Percentiles rank a stretch among this genome's conserved stretches.
Conservation (phyloP, 177 flowering plant genomes). For the Vitis hybrid region DNA sequence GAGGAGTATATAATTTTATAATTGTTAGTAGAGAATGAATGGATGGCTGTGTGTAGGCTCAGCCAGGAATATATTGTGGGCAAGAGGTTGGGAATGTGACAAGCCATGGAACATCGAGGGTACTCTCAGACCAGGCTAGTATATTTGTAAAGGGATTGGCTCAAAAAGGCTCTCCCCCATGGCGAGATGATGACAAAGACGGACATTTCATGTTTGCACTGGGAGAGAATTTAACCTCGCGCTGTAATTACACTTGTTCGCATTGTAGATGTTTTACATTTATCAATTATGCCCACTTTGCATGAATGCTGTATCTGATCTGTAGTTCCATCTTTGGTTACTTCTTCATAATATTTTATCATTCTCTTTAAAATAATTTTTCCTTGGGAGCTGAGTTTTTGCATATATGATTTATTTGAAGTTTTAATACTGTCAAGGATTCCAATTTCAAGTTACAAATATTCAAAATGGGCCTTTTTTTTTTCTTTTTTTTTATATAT, state of each 20-base stretch:
- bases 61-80: constrained; percentile 69
- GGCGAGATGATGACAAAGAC: constrained; percentile 88
- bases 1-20: constrained; percentile 11
- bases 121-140: constrained; percentile 58
- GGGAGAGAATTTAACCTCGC: constrained; percentile 79
- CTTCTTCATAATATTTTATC: too few species aligned
- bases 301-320: too few species aligned
- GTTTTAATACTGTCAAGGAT: neutral
- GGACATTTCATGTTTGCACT: constrained; percentile 82
- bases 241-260: constrained; percentile 67
- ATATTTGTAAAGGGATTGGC: constrained; percentile 64
- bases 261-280: constrained; percentile 8
- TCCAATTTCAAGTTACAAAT: neutral
- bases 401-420: too few species aligned
- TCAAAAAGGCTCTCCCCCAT: constrained; percentile 86
- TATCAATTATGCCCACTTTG: neutral
- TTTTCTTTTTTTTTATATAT: too few species aligned
- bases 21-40: constrained; percentile 45
- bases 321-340: neutral
- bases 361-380: neutral
- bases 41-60: constrained; percentile 95
- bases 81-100: constrained; percentile 83
- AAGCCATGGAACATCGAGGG: constrained; percentile 67
- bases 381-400: neutral
- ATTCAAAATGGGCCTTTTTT: neutral